Conservation (phyloP, 768 basidiomycete species). For the Trametes cubensis region DNA sequence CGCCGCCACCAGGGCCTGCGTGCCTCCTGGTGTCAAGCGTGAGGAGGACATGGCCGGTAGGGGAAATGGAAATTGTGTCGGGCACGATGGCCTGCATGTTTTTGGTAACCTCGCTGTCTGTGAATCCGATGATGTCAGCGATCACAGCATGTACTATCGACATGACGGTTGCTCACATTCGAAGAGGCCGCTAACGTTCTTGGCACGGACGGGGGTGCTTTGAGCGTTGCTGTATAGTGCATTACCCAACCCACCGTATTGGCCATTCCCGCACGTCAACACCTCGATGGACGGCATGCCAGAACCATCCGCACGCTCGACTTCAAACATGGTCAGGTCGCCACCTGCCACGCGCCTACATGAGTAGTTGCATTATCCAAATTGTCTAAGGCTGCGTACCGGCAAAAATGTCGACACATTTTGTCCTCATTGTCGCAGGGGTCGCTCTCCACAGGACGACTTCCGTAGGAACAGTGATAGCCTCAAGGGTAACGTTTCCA, state of each 20-base stretch:
- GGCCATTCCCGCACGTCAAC: conserved; percentile 81
- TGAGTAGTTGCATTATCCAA: neutral
- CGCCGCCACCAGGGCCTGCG: conserved; percentile 51
- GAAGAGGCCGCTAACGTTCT: conserved; percentile 77
- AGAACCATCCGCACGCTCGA: conserved; percentile 52
- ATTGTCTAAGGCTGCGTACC: conserved; percentile 42
- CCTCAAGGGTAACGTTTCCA: conserved; percentile 58
- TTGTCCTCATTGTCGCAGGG: conserved; percentile 52
- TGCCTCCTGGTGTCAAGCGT: conserved; percentile 64
- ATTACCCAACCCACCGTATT: conserved; percentile 78
- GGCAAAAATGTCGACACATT: conserved; percentile 66
- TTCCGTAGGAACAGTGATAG: conserved; percentile 83
- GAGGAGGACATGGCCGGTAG: conserved; percentile 75
- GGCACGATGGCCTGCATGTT: conserved; percentile 67
- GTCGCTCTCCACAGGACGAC: conserved; percentile 68
- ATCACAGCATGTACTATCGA: neutral
- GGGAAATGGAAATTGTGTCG: conserved; percentile 64
- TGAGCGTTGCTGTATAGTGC: conserved; percentile 69
- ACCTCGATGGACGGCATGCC: conserved; percentile 51
- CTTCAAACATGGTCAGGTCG: conserved; percentile 76
- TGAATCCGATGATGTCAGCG: conserved; percentile 9
- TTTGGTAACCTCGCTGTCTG: conserved; percentile 67
- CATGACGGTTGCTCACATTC: conserved; percentile 66
- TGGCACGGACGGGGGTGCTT: conserved; percentile 69
- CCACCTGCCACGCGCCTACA: conserved; percentile 50